Conservation (phyloP, 1,139 yeast genomes). For the Kodamaea arcana region DNA sequence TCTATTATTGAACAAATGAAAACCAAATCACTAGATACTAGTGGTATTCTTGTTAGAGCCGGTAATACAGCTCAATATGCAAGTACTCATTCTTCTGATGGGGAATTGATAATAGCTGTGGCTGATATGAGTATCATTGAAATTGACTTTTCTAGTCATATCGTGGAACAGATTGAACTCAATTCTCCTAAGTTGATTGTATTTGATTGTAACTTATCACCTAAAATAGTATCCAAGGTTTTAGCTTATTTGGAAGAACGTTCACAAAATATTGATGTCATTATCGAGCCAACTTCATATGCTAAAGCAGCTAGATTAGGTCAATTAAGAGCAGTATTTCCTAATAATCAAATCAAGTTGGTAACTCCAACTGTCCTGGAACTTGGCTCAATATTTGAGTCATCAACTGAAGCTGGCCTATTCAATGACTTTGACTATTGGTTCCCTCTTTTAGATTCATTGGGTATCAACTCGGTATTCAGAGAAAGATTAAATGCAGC, state of each 20-base stretch:
- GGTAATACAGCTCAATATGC: slow-evolving; percentile 64
- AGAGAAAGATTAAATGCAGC: slow-evolving; percentile 35
- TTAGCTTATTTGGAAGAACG: slow-evolving; percentile 20
- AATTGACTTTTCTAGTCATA: slow-evolving; percentile 34
- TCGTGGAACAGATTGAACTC: slow-evolving; percentile 29
- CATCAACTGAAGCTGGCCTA: slow-evolving; percentile 44
- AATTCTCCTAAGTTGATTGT: slow-evolving; percentile 45
- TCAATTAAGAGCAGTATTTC: slow-evolving; percentile 22
- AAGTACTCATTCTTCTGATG: slow-evolving; percentile 59
- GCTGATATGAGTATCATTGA: slow-evolving; percentile 81
- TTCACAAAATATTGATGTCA: slow-evolving; percentile 21
- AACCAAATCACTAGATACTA: slow-evolving; percentile 26
- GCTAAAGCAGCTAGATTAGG: slow-evolving; percentile 50
- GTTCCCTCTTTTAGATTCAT: slow-evolving; percentile 69
- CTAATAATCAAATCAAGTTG: slow-evolving; percentile 33
- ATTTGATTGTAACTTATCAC: slow-evolving; percentile 67
- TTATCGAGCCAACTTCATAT: slow-evolving; percentile 76
- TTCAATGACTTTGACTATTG: slow-evolving; percentile 63
- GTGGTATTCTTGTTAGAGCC: slow-evolving; percentile 33
- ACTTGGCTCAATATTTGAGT: slow-evolving; percentile 48
- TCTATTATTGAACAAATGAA: slow-evolving; percentile 30
- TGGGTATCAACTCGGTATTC: slow-evolving; percentile 49
- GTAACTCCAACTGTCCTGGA: slow-evolving; percentile 71
- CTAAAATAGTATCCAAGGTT: slow-evolving; percentile 34
- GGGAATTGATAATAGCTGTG: slow-evolving; percentile 69